phyloP scores from a whole-genome alignment of 1,284 basidiomycete genomes.

The Fomitopsis palustris region DNA sequence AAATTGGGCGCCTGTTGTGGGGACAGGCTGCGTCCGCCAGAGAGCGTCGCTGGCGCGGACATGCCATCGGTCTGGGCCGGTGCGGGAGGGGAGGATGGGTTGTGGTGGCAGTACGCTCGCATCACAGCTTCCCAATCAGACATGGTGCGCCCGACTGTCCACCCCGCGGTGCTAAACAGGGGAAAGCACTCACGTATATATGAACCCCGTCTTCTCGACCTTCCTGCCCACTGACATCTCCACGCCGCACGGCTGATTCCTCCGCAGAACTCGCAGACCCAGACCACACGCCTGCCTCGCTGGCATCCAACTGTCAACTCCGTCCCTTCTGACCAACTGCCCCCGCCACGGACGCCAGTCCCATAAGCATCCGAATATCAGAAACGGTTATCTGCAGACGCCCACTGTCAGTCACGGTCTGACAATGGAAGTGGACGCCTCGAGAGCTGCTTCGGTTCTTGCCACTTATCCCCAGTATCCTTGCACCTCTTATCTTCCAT shows the following conservation, averaged over 20 bases:
- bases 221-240: not conserved
- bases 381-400: conserved; percentile 22
- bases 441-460: conserved; percentile 23
- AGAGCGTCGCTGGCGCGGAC: not conserved
- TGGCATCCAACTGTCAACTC: conserved; percentile 5
- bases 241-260: conserved; percentile 2
- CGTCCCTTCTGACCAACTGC: conserved; percentile 1
- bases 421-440: conserved; percentile 28
- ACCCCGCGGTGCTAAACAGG: not conserved
- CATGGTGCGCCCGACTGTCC: not conserved
- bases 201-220: conserved; percentile 2
- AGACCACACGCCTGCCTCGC: conserved; percentile 1
- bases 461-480: conserved; percentile 18
- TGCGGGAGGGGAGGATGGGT: not conserved
- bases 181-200: not conserved
- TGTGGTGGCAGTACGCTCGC: conserved; percentile 7
- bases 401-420: conserved; percentile 15
- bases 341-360: conserved; percentile 13
- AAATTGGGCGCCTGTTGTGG: not conserved
- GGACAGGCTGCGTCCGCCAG: not conserved
- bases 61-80: not conserved
- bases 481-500: conserved; percentile 22
- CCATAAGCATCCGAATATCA: conserved; percentile 18
- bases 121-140: conserved; percentile 4
- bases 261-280: not conserved